Evolutionary conservation across 306 rosid genomes (phyloP).

Genomic region (Spatholobus suberectus): DNA sequence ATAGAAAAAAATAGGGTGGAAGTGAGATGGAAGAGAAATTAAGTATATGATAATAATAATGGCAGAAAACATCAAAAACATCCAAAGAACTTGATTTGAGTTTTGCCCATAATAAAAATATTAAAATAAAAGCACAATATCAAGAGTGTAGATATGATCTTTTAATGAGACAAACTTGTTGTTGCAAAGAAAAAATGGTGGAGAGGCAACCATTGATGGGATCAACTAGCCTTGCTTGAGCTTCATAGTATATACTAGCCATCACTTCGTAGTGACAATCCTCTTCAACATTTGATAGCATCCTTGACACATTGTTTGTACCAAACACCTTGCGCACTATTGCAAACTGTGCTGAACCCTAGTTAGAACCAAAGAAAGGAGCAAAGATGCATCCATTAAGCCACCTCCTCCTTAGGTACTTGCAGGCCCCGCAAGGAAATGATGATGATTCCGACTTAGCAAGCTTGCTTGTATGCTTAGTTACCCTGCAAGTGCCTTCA

Average conservation of each 20-base stretch:
- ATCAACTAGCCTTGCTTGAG: constrained; percentile 81
- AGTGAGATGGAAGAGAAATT: background rate
- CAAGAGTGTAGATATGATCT: background rate
- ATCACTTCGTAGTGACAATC: constrained; percentile 66
- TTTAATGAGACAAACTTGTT: constrained; percentile 48
- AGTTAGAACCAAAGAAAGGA: constrained; percentile 72
- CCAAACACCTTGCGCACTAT: constrained; percentile 92
- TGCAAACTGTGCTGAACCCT: constrained; percentile 70
- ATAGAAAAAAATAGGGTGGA: background rate
- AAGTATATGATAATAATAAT: no score
- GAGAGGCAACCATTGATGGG: constrained; percentile 84
- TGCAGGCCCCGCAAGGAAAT: constrained; percentile 87
- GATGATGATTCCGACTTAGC: background rate
- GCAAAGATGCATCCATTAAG: constrained; percentile 72
- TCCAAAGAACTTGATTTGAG: no score
- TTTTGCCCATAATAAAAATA: no score
- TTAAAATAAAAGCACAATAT: background rate
- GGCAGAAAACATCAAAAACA: no score
- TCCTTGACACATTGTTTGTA: constrained; percentile 78
- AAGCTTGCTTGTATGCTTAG: background rate
- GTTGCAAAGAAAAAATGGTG: constrained; percentile 71
- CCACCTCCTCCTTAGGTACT: constrained; percentile 77
- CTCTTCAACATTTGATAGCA: constrained; percentile 58
- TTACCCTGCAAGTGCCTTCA: background rate
- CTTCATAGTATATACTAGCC: constrained; percentile 69